A percentile compares a stretch with the other conserved stretches of the same genome.
phyloP scores from a whole-genome alignment of 2,329 filamentous ascomycete species.

The Calonectria pseudoreteaudii region DNA sequence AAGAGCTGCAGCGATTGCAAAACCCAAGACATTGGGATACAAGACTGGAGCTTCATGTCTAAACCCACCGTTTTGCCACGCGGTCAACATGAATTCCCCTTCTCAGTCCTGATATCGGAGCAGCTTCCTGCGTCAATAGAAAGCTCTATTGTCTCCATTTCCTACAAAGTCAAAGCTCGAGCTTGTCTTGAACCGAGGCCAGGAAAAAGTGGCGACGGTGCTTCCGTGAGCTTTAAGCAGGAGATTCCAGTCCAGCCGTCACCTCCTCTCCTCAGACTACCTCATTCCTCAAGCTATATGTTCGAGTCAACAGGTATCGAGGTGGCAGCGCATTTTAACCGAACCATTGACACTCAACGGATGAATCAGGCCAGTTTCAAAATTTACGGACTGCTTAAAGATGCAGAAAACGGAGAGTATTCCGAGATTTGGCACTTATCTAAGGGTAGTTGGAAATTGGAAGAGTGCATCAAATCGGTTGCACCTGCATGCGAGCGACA shows the following conservation, averaged over 20 bases:
- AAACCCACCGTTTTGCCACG: neutral
- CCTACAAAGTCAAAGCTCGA: neutral
- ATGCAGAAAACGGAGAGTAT: neutral
- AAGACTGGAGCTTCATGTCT: neutral
- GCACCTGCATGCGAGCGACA: neutral
- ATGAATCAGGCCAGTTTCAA: neutral
- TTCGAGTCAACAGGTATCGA: neutral
- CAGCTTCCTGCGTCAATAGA: neutral
- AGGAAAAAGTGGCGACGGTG: neutral
- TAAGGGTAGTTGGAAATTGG: neutral
- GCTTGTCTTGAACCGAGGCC: neutral
- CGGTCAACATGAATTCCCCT: neutral
- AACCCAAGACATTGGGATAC: neutral
- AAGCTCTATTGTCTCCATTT: neutral
- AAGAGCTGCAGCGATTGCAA: neutral
- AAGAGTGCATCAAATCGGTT: neutral
- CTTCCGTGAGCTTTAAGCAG: neutral
- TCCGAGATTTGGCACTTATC: neutral
- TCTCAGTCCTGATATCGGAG: neutral
- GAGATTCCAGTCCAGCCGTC: neutral
- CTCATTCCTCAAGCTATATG: neutral
- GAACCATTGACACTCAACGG: neutral
- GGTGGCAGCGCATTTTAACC: neutral
- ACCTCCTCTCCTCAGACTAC: neutral
- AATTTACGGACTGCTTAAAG: neutral